Evolutionary conservation across 2,329 filamentous ascomycete genomes (phyloP), one percentile per base, ranked within the genome.

Genomic region (Scedosporium apiospermum): DNA sequence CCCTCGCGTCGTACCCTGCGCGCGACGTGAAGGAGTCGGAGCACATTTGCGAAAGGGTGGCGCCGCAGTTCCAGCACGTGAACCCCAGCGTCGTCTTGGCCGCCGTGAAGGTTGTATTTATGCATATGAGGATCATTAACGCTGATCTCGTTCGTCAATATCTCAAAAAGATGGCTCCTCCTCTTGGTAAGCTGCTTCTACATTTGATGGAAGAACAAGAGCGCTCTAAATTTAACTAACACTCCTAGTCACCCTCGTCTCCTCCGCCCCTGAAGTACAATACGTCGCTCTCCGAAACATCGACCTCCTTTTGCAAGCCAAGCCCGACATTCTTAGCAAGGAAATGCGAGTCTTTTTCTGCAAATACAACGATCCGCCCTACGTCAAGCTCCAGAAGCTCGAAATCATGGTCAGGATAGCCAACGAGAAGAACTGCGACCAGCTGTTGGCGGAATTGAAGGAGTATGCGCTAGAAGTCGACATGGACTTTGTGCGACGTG

Each of bases 371-470:
- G 95, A 99, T 69, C 93, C 95, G 1, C 92, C 92, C 23, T 99
- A 99, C 73, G 88, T 99, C 70, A 99, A 99, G 76, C 86, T 99
- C 64, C 90, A 96, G 72, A 99, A 99, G 73, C 84, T 99, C 59
- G 95, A 99, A 73, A 98, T 98, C 66, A 98, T 99, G 95, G 93
- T 99, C 58, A 88, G 95, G 74, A 98, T 99, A 86, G 91, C 93
- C 65, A 98, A 97, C 76, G 93, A 97, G 68, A 89, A 88, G 72
- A 99, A 98, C 72, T 93, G 93, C 64, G 95, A 99, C 71, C 95
- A 98, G 72, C 81, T 99, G 27, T 80, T 99, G 16, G 90, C 93
- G 10, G 95, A 99, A 74, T 75, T 99, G 71, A 98, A 96, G 75
- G 95, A 99, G 74, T 99, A 99, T 70, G 95, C 95, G 6, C 81